A percentile compares a stretch with the other conserved stretches of the same genome.
Conservation (phyloP, 257 asterid genomes). For the Penstemon newberryi region DNA sequence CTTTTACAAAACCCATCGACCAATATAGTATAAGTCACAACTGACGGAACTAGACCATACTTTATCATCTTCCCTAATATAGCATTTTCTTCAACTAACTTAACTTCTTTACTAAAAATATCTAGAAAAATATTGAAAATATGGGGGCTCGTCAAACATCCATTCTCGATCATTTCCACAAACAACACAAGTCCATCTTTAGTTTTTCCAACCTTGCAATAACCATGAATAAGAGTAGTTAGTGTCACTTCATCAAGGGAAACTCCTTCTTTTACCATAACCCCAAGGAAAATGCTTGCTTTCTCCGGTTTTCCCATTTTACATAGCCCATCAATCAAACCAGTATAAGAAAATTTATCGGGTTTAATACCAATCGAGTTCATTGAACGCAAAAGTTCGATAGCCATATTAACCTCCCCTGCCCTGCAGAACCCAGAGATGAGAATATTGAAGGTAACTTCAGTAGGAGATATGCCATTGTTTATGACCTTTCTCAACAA, state of each 20-base stretch:
- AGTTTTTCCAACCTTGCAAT: constrained; percentile 30
- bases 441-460: constrained; percentile 45
- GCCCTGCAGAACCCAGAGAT: constrained; percentile 38
- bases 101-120: constrained; percentile 32
- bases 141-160: constrained; percentile 32
- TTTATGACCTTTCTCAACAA: constrained; percentile 35
- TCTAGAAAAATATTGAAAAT: constrained; percentile 41
- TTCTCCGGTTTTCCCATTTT: constrained; percentile 31
- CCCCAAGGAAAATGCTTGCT: constrained; percentile 36
- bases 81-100: constrained; percentile 34
- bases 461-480: constrained; percentile 38
- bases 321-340: constrained; percentile 43
- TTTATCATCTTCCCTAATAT: constrained; percentile 46
- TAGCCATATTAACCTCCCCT: constrained; percentile 40
- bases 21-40: constrained; percentile 45
- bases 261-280: constrained; percentile 40
- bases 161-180: constrained; percentile 28
- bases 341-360: constrained; percentile 43
- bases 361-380: constrained; percentile 35
- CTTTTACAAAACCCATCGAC: constrained; percentile 37
- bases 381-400: constrained; percentile 38
- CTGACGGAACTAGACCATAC: constrained; percentile 41
- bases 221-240: constrained; percentile 43
- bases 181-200: constrained; percentile 27
- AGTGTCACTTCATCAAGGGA: constrained; percentile 41